Percentiles rank a stretch among this genome's conserved stretches.
Conservation (phyloP, 2,329 filamentous ascomycete species). For the Phaeoacremonium minimum region DNA sequence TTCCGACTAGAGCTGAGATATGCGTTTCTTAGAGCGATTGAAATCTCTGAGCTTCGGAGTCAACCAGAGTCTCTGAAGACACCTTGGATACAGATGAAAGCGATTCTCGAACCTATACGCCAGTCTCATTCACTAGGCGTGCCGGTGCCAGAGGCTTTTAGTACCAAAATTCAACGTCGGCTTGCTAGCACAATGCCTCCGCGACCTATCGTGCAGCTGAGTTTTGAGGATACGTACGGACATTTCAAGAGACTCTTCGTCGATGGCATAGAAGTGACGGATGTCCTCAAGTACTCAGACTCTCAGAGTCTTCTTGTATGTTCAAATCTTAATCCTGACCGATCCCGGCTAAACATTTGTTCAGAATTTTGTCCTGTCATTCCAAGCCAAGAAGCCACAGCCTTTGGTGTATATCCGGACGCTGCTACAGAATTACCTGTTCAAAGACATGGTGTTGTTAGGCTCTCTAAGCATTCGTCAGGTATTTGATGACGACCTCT, state of each 20-base stretch:
- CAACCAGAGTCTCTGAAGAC: conserved; percentile 41
- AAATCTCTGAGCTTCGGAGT: conserved; percentile 40
- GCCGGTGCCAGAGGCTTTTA: conserved; percentile 75
- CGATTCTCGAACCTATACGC: conserved; percentile 50
- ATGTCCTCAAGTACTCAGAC: conserved; percentile 63
- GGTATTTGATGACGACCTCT: conserved; percentile 79
- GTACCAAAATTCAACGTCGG: conserved; percentile 83
- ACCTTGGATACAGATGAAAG: conserved; percentile 47
- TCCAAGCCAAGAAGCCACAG: conserved; percentile 75
- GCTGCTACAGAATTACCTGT: conserved; percentile 71
- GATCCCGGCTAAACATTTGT: too few relatives aligned
- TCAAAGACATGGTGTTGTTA: conserved; percentile 66
- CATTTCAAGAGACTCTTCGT: conserved; percentile 68
- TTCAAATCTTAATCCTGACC: conserved; percentile 8
- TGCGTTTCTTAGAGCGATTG: conserved; percentile 52
- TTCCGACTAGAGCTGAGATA: conserved; percentile 64
- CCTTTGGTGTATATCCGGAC: conserved; percentile 81
- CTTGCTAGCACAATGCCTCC: conserved; percentile 92
- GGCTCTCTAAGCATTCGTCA: conserved; percentile 66
- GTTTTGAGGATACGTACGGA: conserved; percentile 65
- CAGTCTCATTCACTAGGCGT: conserved; percentile 59
- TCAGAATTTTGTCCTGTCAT: conserved; percentile 68
- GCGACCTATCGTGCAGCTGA: conserved; percentile 77
- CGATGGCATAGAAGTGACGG: conserved; percentile 66
- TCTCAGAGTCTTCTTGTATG: conserved; percentile 66